phyloP scores from a whole-genome alignment of 139 green algal species.

The Volvox reticuliferus region DNA sequence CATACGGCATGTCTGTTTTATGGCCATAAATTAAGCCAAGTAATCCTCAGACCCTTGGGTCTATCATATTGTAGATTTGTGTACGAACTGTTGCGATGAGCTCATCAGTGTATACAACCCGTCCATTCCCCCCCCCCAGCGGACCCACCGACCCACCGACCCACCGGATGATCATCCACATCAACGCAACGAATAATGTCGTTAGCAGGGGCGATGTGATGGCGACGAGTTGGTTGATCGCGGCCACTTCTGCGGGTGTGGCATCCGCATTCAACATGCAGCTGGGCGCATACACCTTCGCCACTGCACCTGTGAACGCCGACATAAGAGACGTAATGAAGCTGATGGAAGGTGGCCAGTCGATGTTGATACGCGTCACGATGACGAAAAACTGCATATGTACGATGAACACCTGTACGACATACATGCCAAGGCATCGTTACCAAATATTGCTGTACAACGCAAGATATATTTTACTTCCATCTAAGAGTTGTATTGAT shows the following conservation, averaged over 20 bases:
- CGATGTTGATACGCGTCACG: constrained; percentile 49
- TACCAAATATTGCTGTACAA: too few species aligned
- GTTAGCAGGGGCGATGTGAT: constrained; percentile 4
- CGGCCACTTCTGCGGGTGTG: background rate
- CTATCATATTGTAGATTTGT: too few species aligned
- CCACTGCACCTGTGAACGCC: background rate
- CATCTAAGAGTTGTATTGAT: too few species aligned
- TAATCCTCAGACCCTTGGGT: too few species aligned
- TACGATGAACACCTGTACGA: constrained; percentile 36
- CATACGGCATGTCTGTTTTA: too few species aligned
- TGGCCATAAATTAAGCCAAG: too few species aligned
- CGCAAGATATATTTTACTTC: too few species aligned
- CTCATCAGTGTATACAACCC: too few species aligned
- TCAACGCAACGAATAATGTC: background rate
- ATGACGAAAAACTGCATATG: constrained; percentile 44
- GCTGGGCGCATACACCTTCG: constrained; percentile 31
- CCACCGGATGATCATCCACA: constrained; percentile 22
- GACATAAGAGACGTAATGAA: background rate
- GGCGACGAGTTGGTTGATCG: background rate
- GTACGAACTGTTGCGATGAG: too few species aligned
- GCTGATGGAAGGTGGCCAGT: constrained; percentile 23
- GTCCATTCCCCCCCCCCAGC: too few species aligned
- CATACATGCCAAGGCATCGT: too few species aligned
- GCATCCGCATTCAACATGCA: background rate
- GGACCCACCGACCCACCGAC: background rate